Evolutionary conservation across 805 yeast species (phyloP), one percentile per base, ranked within the genome.

Genomic region (Schizosaccharomyces cryophilus): DNA sequence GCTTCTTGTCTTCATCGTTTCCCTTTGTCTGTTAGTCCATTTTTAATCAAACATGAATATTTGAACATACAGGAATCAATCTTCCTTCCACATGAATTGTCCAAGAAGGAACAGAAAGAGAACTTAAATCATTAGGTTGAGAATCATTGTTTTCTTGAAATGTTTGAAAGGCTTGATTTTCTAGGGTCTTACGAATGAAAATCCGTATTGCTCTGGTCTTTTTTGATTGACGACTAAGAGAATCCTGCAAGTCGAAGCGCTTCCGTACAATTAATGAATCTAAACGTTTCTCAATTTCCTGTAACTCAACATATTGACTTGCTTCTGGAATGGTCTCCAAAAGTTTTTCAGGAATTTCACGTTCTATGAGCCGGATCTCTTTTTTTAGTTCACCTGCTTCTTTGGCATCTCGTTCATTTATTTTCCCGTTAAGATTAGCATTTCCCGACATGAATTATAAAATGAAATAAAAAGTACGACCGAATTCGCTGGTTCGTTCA

Each of bases 71-170:
- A 21, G 56, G 56, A 45, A 19, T 73, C 29, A 87, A 73, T 63
- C 89, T 75, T 15, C 98, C 98, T 71, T 93, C 97, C 30, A 93
- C 78, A 62, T 94, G 77, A 65, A 90, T 76, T 0, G 93, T 84
- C 96, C 96, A 90, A 0, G 79, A 69, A 2, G 72, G 71, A n/a
- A 64, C 62, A 13, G 66, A 62, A 19, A 68, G 70, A 19, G 66
- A 67, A 61, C 68, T 70, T 54, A 69, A 67, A 47, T 70, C 72
- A 38, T 67, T 68, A 30, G 70, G 62, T 29, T 65, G 66, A 51
- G 63, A 67, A 54, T 69, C 71, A 7, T 69, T 62, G 30, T 68
- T 63, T 4, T 68, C 64, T 9, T 24, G 13, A 42, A 66, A 69
- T 64, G 65, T 63, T 69, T 85, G 90, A 97, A 97, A 93, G 55